Percentiles rank a stretch among this genome's conserved stretches.
phyloP scores from a whole-genome alignment of 2,329 filamentous ascomycete genomes.

The Microascus cirrosus region DNA sequence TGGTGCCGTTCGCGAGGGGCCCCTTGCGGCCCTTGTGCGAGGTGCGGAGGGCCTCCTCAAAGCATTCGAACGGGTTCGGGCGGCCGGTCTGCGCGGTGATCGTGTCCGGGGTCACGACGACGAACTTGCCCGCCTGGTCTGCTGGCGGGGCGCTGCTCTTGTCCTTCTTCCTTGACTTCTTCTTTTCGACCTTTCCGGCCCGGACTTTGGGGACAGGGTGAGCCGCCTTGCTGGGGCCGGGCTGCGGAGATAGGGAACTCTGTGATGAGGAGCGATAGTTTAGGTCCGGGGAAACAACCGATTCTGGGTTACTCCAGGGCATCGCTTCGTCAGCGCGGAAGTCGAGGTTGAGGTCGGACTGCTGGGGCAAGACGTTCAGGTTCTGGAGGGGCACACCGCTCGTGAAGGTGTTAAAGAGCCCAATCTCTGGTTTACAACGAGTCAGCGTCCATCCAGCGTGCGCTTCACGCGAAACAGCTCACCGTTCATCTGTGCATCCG shows the following conservation, averaged over 20 bases:
- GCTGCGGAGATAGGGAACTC: not conserved
- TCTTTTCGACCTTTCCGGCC: constrained; percentile 33
- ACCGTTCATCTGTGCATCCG: constrained; percentile 21
- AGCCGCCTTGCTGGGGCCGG: not conserved
- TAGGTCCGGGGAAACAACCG: not conserved
- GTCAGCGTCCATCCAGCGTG: not conserved
- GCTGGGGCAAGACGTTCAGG: not conserved
- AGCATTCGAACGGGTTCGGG: constrained; percentile 42
- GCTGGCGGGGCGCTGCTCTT: constrained; percentile 6
- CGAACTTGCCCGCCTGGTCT: constrained; percentile 32
- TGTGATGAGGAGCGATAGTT: not conserved
- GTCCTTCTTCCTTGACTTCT: constrained; percentile 14
- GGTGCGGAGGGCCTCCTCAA: constrained; percentile 35
- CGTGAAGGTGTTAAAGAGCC: not conserved
- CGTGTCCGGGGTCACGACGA: constrained; percentile 42
- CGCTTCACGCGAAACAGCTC: constrained; percentile 8
- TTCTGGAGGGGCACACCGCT: not conserved
- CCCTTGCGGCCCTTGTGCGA: constrained; percentile 46
- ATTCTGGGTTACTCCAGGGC: not conserved
- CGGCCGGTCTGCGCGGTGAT: constrained; percentile 39
- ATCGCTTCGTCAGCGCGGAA: not conserved
- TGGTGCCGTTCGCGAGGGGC: constrained; percentile 39
- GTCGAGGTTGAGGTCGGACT: not conserved
- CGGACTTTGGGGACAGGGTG: constrained; percentile 28
- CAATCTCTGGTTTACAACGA: not conserved